These are phyloP conservation scores for Paraphaeosphaeria sporulosa DNA, from an alignment of 2,329 filamentous ascomycete genomes.

Conservation along the genomic window DNA sequence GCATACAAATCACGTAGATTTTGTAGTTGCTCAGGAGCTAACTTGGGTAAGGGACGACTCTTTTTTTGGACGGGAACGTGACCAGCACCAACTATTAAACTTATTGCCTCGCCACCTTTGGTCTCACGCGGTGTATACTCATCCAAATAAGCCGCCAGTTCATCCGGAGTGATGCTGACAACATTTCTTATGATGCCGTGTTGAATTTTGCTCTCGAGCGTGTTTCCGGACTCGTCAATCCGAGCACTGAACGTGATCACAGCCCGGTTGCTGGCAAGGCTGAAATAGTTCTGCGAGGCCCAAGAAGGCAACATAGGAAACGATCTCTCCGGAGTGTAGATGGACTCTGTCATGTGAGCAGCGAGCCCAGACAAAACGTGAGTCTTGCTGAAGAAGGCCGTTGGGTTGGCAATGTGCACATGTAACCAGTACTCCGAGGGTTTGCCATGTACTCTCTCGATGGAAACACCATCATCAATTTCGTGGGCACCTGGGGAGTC, in stretches of 20 bases:
- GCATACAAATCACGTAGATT: conserved; percentile 47
- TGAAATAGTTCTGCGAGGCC: conserved; percentile 61
- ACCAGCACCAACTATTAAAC: conserved; percentile 41
- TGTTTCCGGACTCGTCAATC: conserved; percentile 59
- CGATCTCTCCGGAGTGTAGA: conserved; percentile 64
- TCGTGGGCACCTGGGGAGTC: conserved; percentile 72
- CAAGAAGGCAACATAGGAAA: conserved; percentile 65
- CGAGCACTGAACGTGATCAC: conserved; percentile 68
- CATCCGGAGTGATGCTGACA: conserved; percentile 58
- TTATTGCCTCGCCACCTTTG: conserved; percentile 19
- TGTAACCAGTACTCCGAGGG: conserved; percentile 74
- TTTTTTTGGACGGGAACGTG: conserved; percentile 14
- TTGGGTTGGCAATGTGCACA: conserved; percentile 80
- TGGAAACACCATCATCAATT: conserved; percentile 80
- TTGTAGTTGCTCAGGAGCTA: conserved; percentile 34
- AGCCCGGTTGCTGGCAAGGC: conserved; percentile 61
- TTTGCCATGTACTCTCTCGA: conserved; percentile 64
- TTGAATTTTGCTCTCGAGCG: conserved; percentile 62
- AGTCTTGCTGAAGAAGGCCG: conserved; percentile 69
- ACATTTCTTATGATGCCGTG: conserved; percentile 65
- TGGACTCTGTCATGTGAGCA: conserved; percentile 62
- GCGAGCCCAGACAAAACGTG: conserved; percentile 68
- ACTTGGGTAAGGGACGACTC: conserved; percentile 16
- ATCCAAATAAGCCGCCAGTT: conserved; percentile 40
- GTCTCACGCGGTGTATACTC: conserved; percentile 40